These are phyloP conservation scores for Sphagnum fallax DNA, from an alignment of 228 moss, liverwort and hornwort species.

Conservation along the genomic window DNA sequence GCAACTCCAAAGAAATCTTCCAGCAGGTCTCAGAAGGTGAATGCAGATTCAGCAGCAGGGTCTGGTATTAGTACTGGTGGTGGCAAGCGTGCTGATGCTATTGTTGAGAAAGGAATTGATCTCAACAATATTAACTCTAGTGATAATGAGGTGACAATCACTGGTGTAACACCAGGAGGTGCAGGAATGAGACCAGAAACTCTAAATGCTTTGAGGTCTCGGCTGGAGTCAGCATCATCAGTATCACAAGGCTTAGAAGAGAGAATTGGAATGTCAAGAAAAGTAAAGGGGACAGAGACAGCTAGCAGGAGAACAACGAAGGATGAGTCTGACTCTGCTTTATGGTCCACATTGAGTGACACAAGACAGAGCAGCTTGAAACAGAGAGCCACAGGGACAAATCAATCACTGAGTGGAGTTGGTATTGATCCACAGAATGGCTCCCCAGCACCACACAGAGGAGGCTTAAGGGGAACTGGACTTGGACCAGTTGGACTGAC, in stretches of 20 bases:
- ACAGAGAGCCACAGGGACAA: not conserved
- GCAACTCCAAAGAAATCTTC: conserved; percentile 1
- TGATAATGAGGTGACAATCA: conserved; percentile 35
- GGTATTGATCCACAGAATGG: conserved; percentile 1
- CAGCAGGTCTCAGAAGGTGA: not conserved
- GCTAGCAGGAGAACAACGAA: too few relatives aligned
- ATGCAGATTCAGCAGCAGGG: conserved; percentile 2
- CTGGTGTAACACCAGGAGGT: conserved; percentile 17
- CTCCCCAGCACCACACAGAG: conserved; percentile 6
- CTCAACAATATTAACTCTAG: conserved; percentile 16
- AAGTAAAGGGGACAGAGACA: too few relatives aligned
- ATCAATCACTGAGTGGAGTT: conserved; percentile 1
- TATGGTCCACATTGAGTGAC: too few relatives aligned
- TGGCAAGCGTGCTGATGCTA: not conserved
- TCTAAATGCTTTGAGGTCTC: too few relatives aligned
- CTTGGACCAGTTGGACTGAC: conserved; percentile 4
- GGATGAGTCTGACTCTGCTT: too few relatives aligned
- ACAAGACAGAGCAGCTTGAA: too few relatives aligned
- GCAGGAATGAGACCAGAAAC: conserved; percentile 3
- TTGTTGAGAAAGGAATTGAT: conserved; percentile 17
- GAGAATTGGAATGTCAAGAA: too few relatives aligned
- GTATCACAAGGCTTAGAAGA: too few relatives aligned
- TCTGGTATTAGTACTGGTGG: conserved; percentile 12
- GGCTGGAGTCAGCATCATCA: too few relatives aligned
- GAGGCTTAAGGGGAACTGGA: not conserved